Base-by-base conservation (phyloP, 129 eudicot species). In the carrot (Daucus carota) region DNA sequence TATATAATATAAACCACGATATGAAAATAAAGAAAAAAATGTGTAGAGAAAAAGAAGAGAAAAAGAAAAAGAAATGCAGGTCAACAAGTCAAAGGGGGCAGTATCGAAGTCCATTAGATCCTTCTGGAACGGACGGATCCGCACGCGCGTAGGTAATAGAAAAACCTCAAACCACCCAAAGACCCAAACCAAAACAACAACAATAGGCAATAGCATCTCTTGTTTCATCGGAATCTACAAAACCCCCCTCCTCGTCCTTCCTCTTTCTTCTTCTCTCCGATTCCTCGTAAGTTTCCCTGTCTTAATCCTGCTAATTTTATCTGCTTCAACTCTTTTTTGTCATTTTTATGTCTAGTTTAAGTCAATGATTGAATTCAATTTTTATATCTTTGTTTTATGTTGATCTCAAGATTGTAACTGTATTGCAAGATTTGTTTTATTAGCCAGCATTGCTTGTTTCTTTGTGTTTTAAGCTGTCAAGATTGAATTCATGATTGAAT, bases 111-210 rank as follows among this genome's bases (percentile, higher is more conserved):
- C 44, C 72, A 12, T 66, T 17, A 18, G 70, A 63, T 63, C 70
- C 22, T 63, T 63, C 38, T 63, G 40, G 70, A 63, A 63, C 38
- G 36, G 22, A 63, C 29, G 70, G 70, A 63, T 31, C 20, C 70
- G 40, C 70, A 63, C 70, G 70, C 70, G 70, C 70, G 70, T 63
- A 63, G 70, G 11, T 63, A 63, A 29, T n/a, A 63, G 22, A 63
- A 63, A 63, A 63, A 63, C 70, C 70, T 29, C 70, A 63, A 63
- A 63, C 40, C 70, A 63, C 40, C 32, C 63, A 54, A n/a, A 54
- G 26, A 50, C 59, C 63, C 63, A 24, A 24, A 50, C 43, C 43
- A 40, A 50, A 18, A 20, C 57, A 7, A 48, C 1, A 17, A 20
- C 60, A 3, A n/a, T 9, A 26, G 22, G 8, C 63, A 10, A 7